Evolutionary conservation across 2,329 filamentous ascomycete species (phyloP), one percentile per base, ranked within the genome.

Genomic region (Apiospora koreana): DNA sequence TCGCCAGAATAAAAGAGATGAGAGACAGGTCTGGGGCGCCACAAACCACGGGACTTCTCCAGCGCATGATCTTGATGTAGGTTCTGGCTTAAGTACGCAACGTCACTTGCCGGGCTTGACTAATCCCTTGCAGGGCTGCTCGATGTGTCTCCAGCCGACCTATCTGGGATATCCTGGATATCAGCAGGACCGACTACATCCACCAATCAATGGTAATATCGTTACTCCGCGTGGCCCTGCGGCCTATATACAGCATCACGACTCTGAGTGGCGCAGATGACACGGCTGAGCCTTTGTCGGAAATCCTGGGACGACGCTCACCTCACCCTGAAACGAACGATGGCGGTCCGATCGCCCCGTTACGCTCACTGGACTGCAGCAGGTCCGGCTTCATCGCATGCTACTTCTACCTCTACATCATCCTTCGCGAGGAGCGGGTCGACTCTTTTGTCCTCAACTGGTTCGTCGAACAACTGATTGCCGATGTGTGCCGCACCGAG

Each of bases 351-450:
- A 66, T 74, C 45, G 65, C 71, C 45, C 72, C 73, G 23, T 69
- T 75, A 42, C 70, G 71, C 71, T 76, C 77, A n/a, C 76, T 80
- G 38, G 78, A 79, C 70, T 72, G 80, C 69, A 85, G 83, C 72
- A 80, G 83, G 65, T 83, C 81, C 46, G 82, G 82, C 69, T 85
- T 84, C 75, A 83, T 85, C 69, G 82, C 83, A 50, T 84, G 82
- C 43, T 84, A 84, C 75, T 83, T 85, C 75, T 85, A 85, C 74
- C 79, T 85, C 54, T 82, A 83, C 77, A 80, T 83, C 65, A 83
- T 84, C 71, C 75, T 85, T 70, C 82, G 82, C 48, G 79, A 83
- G 68, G 79, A 77, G 46, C 77, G 78, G 42, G 79, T 85, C 48
- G 82, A 84, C 71, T 80, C 81, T 35, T 82, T 83, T 69, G 79